These are phyloP conservation scores for Dryas integrifolia DNA, from an alignment of 331 rosid species.

Conservation along the genomic window DNA sequence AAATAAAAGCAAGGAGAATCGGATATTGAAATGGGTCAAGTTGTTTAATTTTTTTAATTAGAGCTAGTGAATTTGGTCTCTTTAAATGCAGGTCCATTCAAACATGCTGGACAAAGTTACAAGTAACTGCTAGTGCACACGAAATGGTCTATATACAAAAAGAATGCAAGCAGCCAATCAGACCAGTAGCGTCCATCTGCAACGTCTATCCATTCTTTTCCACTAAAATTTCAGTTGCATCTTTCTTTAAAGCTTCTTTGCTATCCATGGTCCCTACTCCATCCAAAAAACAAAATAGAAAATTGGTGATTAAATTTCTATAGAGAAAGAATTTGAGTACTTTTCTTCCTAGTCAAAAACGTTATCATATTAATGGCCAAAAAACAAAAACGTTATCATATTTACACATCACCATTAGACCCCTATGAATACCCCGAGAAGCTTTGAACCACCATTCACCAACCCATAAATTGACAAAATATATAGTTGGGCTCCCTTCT, in stretches of 20 bases:
- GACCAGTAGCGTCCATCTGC: not conserved
- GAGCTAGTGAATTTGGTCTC: not conserved
- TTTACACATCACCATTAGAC: slow-evolving; percentile 8
- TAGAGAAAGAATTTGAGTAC: slow-evolving; percentile 10
- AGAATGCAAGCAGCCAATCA: slow-evolving; percentile 10
- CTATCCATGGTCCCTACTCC: not conserved
- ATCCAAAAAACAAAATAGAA: not conserved
- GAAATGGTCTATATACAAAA: not conserved
- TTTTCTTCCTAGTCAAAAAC: not conserved
- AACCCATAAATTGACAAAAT: not conserved
- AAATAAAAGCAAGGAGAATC: not conserved
- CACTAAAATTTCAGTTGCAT: not conserved
- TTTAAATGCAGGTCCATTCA: not conserved
- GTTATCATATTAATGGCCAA: not conserved
- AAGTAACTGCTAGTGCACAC: not conserved
- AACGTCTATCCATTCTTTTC: not conserved
- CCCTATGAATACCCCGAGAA: not conserved
- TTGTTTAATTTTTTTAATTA: not conserved
- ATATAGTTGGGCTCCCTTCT: not conserved
- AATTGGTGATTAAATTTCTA: slow-evolving; percentile 10
- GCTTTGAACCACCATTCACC: not conserved
- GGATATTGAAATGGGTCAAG: not conserved
- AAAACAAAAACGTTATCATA: not conserved
- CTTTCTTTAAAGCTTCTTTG: not conserved
- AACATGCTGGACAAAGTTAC: not conserved